Evolutionary conservation across 2,329 filamentous ascomycete species (phyloP), one percentile per base, ranked within the genome.

Genomic region (Stemphylium vesicarium): DNA sequence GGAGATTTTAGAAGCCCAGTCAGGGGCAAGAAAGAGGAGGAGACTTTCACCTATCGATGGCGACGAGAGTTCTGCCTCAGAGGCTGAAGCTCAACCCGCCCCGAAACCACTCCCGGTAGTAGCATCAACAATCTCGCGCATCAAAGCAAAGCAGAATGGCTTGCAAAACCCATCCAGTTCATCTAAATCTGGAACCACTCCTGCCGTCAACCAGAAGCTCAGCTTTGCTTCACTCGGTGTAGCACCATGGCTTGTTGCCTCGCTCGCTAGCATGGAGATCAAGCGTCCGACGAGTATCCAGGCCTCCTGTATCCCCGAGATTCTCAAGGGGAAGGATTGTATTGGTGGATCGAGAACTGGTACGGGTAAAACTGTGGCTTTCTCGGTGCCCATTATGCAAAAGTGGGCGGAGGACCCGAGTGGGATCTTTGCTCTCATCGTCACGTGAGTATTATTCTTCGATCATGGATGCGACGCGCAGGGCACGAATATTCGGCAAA

Each of bases 331-430:
- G 5, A 85, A 90, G 66, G 93, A 99, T 77, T 97, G 70, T 72
- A 97, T 99, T 66, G 95, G 95, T 71, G 93, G 93, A 33, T 96
- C 91, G 71, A 85, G 92, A 59, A 99, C 95, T 0, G 95, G 95
- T 81, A 97, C 94, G 11, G 95, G 95, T 78, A 99, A 99, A 80
- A 99, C 95, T 3, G 88, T 98, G 38, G 93, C 95, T 1, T 99
- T 99, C 76, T 91, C 94, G 1, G 92, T 93, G 9, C 95, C 95
- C 0, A 96, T 99, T 56, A 80, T 99, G 60, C 94, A 98, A 74
- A 89, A 89, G 75, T 98, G 93, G 92, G 87, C 94, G 2, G 85
- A 92, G 70, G 93, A 99, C 78, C 95, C 95, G 0, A 88, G 89
- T 55, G 95, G 92, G 38, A 94, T 98, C 66, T 99, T 91, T 75